phyloP scores from a whole-genome alignment of 2,329 filamentous ascomycete genomes.

The Akanthomyces muscarius region DNA sequence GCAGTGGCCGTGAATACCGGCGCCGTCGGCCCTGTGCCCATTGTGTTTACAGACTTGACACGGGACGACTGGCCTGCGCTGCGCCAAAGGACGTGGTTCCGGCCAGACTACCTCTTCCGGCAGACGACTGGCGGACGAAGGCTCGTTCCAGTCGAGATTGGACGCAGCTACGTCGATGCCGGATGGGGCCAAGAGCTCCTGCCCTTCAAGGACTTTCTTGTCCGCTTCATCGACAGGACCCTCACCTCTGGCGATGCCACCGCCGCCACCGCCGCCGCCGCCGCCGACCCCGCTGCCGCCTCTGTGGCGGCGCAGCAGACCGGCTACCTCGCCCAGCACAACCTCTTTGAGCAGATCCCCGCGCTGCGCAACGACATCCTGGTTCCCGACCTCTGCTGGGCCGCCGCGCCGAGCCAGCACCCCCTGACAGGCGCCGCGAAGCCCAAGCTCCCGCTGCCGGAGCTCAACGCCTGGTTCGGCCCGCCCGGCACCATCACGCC shows the following conservation, averaged over 20 bases:
- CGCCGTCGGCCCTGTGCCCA: slow-evolving; percentile 46
- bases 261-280: no score
- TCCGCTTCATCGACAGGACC: slow-evolving; percentile 48
- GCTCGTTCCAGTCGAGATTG: slow-evolving; percentile 81
- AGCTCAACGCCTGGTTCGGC: slow-evolving; percentile 90
- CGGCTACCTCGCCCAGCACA: slow-evolving; percentile 89
- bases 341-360: slow-evolving; percentile 80
- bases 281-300: no score
- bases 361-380: slow-evolving; percentile 68
- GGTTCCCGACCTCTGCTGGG: slow-evolving; percentile 82
- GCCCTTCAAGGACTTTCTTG: slow-evolving; percentile 67
- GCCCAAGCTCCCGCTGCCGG: slow-evolving; percentile 49
- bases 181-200: slow-evolving; percentile 82
- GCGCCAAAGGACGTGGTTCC: slow-evolving; percentile 63
- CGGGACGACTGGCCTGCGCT: slow-evolving; percentile 70
- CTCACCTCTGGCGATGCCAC: not conserved
- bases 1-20: not conserved
- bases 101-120: slow-evolving; percentile 68
- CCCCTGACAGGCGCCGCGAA: slow-evolving; percentile 35
- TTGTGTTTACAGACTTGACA: slow-evolving; percentile 66
- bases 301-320: slow-evolving; percentile 29
- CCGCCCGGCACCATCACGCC: slow-evolving; percentile 85
- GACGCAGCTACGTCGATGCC: slow-evolving; percentile 80
- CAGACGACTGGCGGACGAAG: slow-evolving; percentile 72
- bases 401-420: slow-evolving; percentile 57